Evolutionary conservation across 495 filamentous ascomycete species (phyloP).

Genomic region (Lichenothelia convexa): DNA sequence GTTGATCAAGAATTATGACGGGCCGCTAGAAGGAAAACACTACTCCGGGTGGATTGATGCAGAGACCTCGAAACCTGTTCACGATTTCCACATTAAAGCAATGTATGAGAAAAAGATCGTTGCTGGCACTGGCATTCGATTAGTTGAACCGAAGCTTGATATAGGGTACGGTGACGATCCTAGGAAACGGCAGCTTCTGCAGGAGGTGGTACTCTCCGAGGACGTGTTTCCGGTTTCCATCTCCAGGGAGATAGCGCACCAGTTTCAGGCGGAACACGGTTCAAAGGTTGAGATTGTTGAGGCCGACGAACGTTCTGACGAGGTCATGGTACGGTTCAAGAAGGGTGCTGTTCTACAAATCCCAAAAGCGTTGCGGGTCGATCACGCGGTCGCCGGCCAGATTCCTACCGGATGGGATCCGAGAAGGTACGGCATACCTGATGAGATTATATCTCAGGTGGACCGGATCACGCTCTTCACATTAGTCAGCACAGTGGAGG

Average conservation of each 20-base stretch:
- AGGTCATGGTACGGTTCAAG: constrained; percentile 83
- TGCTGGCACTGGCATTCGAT: constrained; percentile 90
- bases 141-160: constrained; percentile 95
- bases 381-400: constrained; percentile 91
- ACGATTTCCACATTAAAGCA: constrained; percentile 90
- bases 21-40: constrained; percentile 88
- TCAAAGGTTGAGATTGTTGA: constrained; percentile 97
- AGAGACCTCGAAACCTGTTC: constrained; percentile 84
- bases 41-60: constrained; percentile 96
- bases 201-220: constrained; percentile 92
- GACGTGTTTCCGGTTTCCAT: constrained; percentile 96
- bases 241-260: constrained; percentile 89
- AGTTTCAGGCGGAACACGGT: constrained; percentile 91
- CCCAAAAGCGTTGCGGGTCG: constrained; percentile 90
- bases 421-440: constrained; percentile 82
- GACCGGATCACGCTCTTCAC: constrained; percentile 92
- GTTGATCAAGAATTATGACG: constrained; percentile 95
- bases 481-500: constrained; percentile 79
- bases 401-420: constrained; percentile 96
- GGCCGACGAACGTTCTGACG: constrained; percentile 75
- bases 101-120: constrained; percentile 95
- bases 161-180: constrained; percentile 69
- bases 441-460: constrained; percentile 94
- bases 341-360: constrained; percentile 88
- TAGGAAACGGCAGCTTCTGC: constrained; percentile 92